phyloP scores from a whole-genome alignment of 2,329 filamentous ascomycete genomes.

The Alternaria postmessia region DNA sequence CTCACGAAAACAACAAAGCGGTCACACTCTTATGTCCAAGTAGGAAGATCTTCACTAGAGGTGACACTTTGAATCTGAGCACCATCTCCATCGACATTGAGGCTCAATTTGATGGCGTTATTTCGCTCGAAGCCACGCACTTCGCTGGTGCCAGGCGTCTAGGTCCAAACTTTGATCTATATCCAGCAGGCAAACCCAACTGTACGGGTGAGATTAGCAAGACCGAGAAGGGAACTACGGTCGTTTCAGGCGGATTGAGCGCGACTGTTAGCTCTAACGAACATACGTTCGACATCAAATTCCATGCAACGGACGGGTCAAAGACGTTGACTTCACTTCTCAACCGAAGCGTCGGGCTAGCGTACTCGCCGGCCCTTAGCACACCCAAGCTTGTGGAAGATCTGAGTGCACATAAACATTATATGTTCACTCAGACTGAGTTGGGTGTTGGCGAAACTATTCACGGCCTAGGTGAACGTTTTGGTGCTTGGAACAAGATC shows the following conservation, averaged over 20 bases:
- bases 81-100: constrained; percentile 66
- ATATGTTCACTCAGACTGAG: constrained; percentile 57
- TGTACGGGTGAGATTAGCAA: constrained; percentile 51
- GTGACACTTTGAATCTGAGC: constrained; percentile 64
- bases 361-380: constrained; percentile 63
- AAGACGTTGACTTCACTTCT: constrained; percentile 64
- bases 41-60: constrained; percentile 61
- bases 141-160: constrained; percentile 62
- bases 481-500: constrained; percentile 79
- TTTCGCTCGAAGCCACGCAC: constrained; percentile 67
- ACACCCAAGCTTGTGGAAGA: constrained; percentile 64
- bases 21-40: constrained; percentile 67
- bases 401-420: constrained; percentile 55
- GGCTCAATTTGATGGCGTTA: constrained; percentile 66
- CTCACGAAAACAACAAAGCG: constrained; percentile 56
- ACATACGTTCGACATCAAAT: constrained; percentile 65
- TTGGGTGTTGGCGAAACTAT: constrained; percentile 68
- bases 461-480: constrained; percentile 78
- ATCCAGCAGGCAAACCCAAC: constrained; percentile 60
- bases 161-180: constrained; percentile 67
- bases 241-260: constrained; percentile 61
- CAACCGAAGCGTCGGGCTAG: constrained; percentile 65
- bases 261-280: constrained; percentile 60
- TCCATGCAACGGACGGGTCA: constrained; percentile 60
- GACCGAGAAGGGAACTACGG: constrained; percentile 55